Evolutionary conservation across 2,329 filamentous ascomycete genomes (phyloP).

Genomic region (Shiraia sp.): DNA sequence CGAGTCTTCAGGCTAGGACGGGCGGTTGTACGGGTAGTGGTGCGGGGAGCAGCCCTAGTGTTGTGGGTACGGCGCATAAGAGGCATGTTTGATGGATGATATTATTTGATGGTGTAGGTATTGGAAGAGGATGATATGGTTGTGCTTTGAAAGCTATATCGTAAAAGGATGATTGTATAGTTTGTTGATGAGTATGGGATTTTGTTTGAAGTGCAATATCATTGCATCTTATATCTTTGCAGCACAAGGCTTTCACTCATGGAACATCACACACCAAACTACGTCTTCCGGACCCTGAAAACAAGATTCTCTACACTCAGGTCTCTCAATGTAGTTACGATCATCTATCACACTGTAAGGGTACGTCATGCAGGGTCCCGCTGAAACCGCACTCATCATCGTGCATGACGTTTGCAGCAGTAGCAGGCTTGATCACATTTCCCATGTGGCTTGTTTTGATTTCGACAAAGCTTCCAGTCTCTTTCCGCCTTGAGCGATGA

Average conservation of each 20-base stretch:
- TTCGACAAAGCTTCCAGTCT: slow-evolving; percentile 7
- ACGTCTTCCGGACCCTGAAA: slow-evolving; percentile 12
- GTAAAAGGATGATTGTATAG: slow-evolving; percentile 1
- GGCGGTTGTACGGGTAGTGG: slow-evolving; percentile 42
- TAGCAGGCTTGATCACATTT: slow-evolving; percentile 2
- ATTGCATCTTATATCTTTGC: slow-evolving; percentile 11
- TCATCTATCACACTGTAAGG: slow-evolving; percentile 8
- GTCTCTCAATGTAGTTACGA: slow-evolving; percentile 10
- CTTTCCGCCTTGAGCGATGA: slow-evolving; percentile 9
- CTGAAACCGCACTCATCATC: slow-evolving; percentile 9
- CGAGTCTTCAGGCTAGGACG: slow-evolving; percentile 59
- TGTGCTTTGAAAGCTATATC: slow-evolving; percentile 6
- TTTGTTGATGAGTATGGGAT: slow-evolving; percentile 1
- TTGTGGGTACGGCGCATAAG: slow-evolving; percentile 26
- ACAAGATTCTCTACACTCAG: slow-evolving; percentile 24
- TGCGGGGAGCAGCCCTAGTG: slow-evolving; percentile 31
- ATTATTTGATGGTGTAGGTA: slow-evolving; percentile 5
- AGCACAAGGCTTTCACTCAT: slow-evolving; percentile 1
- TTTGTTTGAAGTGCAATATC: neutral
- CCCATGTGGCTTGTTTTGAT: slow-evolving; percentile 16
- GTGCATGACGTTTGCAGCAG: slow-evolving; percentile 19
- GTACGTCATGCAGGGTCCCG: slow-evolving; percentile 34
- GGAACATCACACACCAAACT: neutral
- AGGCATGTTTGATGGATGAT: slow-evolving; percentile 29
- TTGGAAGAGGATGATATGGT: slow-evolving; percentile 5